Conservation (phyloP, 192 early-diverging fungal genomes). For the Chytriomyces hyalinus region DNA sequence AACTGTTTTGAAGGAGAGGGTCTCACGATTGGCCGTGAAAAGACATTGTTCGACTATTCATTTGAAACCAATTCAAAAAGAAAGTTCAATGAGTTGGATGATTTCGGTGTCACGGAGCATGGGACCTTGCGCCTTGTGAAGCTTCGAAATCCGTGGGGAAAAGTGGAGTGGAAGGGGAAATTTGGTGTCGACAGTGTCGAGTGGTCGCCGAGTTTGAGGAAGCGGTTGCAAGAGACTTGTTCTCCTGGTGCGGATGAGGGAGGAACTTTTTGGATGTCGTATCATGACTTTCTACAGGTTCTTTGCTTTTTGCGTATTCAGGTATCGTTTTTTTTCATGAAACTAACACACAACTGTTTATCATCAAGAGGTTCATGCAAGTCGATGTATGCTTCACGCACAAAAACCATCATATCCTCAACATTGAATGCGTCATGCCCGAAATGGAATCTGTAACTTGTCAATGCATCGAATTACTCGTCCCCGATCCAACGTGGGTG, state of each 20-base stretch:
- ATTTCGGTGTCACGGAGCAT: conserved; percentile 26
- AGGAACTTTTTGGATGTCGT: conserved; percentile 37
- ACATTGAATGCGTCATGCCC: conserved; percentile 16
- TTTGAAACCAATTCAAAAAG: too few relatives aligned
- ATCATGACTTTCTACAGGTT: conserved; percentile 35
- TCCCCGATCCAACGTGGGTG: conserved; percentile 33
- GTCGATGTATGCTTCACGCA: conserved; percentile 37
- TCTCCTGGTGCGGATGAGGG: background rate
- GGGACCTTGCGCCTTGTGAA: conserved; percentile 31
- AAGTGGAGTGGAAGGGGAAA: conserved; percentile 38
- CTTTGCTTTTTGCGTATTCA: background rate
- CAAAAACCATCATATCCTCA: conserved; percentile 12
- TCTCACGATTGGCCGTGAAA: conserved; percentile 3
- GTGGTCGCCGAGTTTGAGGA: conserved; percentile 23
- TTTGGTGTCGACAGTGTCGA: conserved; percentile 26
- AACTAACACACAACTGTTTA: too few relatives aligned
- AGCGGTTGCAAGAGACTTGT: conserved; percentile 18
- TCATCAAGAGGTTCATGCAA: conserved; percentile 18
- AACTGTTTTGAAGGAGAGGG: background rate
- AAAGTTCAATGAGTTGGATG: background rate
- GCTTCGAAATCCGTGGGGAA: conserved; percentile 40
- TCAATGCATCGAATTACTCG: conserved; percentile 16
- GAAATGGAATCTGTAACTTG: background rate
- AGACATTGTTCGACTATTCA: conserved; percentile 15
- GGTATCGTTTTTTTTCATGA: too few relatives aligned